These are phyloP conservation scores for Pichia kluyveri DNA, from an alignment of 805 yeast species.

Conservation along the genomic window DNA sequence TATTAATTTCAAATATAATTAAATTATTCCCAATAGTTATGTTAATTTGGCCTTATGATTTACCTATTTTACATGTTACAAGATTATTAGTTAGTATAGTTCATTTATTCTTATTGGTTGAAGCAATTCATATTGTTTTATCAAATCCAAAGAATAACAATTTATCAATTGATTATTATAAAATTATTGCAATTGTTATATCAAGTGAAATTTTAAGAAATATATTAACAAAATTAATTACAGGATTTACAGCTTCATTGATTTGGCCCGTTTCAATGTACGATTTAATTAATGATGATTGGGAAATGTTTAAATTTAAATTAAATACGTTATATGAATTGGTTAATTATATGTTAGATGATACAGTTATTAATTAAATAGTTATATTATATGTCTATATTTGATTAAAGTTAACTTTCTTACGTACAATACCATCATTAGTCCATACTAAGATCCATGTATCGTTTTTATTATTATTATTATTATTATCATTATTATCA, in stretches of 20 bases:
- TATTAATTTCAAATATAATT: slow-evolving; percentile 68
- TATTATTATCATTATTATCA: slow-evolving; percentile 32
- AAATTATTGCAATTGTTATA: slow-evolving; percentile 19
- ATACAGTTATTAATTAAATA: background rate
- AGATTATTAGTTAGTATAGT: slow-evolving; percentile 25
- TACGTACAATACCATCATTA: slow-evolving; percentile 20
- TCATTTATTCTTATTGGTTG: slow-evolving; percentile 23
- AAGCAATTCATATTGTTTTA: slow-evolving; percentile 25
- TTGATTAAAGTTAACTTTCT: background rate
- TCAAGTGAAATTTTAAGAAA: slow-evolving; percentile 17
- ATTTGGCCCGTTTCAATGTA: slow-evolving; percentile 13
- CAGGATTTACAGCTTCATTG: slow-evolving; percentile 15
- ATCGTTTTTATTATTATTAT: background rate
- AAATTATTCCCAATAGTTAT: slow-evolving; percentile 84
- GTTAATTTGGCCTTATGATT: slow-evolving; percentile 95
- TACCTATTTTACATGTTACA: slow-evolving; percentile 40
- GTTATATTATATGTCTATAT: too few relatives aligned
- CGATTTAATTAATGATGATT: slow-evolving; percentile 18
- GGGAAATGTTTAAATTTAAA: slow-evolving; percentile 17
- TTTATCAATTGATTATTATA: slow-evolving; percentile 21
- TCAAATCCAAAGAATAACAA: slow-evolving; percentile 10
- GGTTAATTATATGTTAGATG: slow-evolving; percentile 5
- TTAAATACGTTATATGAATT: slow-evolving; percentile 16
- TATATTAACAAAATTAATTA: slow-evolving; percentile 15
- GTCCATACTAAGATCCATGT: slow-evolving; percentile 33